These are phyloP conservation scores for Marasmius fiardii DNA, from an alignment of 1,284 basidiomycete genomes.

Conservation along the genomic window DNA sequence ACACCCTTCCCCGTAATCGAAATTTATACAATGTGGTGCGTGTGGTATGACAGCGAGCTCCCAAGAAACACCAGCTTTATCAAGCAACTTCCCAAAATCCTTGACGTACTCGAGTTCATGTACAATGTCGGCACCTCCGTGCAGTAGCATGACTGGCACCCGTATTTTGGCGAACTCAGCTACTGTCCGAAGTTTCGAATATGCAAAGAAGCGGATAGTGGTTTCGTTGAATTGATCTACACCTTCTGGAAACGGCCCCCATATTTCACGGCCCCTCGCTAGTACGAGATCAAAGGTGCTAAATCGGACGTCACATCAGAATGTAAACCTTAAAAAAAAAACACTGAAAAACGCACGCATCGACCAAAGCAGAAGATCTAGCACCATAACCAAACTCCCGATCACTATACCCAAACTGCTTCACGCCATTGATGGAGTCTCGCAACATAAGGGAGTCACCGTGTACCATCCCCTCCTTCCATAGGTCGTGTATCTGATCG, in stretches of 20 bases:
- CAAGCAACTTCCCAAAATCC: constrained; percentile 23
- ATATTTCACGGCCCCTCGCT: not conserved
- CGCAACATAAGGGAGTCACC: not conserved
- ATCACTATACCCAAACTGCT: not conserved
- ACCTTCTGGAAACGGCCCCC: not conserved
- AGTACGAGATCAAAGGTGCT: not conserved
- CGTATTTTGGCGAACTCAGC: constrained; percentile 6
- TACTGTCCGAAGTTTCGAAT: constrained; percentile 1
- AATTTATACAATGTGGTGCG: constrained; percentile 33
- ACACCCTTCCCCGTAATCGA: constrained; percentile 29
- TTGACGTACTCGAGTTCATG: constrained; percentile 15
- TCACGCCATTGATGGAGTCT: not conserved
- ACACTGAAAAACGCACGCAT: constrained; percentile 1
- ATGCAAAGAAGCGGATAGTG: constrained; percentile 10
- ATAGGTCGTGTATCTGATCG: not conserved
- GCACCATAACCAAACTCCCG: not conserved
- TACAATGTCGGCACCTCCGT: constrained; percentile 9
- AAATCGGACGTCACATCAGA: not conserved
- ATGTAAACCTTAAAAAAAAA: too few species aligned
- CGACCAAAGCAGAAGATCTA: not conserved
- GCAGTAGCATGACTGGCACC: constrained; percentile 13
- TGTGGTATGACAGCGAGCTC: constrained; percentile 21
- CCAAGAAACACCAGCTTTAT: constrained; percentile 25
- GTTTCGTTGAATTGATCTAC: not conserved
- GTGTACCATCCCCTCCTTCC: not conserved